Evolutionary conservation across 345 rosid species (phyloP).

Genomic region (Populus alba): DNA sequence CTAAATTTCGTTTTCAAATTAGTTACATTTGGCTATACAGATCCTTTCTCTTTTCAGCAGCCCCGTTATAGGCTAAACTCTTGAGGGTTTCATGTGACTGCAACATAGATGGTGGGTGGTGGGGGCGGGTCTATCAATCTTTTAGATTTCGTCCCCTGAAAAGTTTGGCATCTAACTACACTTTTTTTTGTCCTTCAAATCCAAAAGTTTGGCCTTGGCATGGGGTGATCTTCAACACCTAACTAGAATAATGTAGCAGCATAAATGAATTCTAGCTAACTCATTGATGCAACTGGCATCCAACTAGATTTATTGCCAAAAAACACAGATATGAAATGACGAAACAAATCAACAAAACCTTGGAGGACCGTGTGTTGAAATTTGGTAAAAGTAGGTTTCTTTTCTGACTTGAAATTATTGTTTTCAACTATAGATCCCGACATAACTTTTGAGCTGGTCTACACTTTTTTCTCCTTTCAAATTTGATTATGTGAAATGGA

Average conservation of each 20-base stretch:
- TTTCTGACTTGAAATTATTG: not conserved
- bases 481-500: not conserved
- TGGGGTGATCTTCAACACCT: no score
- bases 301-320: not conserved
- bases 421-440: not conserved
- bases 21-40: not conserved
- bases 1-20: not conserved
- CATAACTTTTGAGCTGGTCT: not conserved
- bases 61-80: not conserved
- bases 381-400: not conserved
- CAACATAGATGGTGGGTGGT: not conserved
- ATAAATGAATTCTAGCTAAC: not conserved
- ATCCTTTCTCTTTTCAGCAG: not conserved
- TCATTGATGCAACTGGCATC: not conserved
- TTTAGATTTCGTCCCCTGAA: not conserved
- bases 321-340: not conserved
- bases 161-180: not conserved
- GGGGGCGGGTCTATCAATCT: not conserved
- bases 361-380: not conserved
- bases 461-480: not conserved
- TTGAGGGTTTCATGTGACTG: not conserved
- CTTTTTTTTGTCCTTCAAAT: not conserved
- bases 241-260: not conserved
- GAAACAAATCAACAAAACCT: not conserved
- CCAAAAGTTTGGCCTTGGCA: not conserved